Conservation (phyloP, 805 yeast genomes). For the Starmerella asiatica region DNA sequence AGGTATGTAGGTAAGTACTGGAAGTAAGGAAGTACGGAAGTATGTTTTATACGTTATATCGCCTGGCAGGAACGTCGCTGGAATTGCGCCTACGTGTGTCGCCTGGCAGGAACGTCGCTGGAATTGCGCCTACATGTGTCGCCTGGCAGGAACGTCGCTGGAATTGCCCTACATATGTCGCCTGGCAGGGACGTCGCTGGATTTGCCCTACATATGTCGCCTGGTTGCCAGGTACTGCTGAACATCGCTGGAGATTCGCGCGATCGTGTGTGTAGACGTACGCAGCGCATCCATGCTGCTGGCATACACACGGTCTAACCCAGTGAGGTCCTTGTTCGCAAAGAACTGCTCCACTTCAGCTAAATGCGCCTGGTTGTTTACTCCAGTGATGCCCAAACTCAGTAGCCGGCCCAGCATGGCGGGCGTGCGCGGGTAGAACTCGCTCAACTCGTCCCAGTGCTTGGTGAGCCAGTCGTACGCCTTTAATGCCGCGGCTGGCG, state of each 20-base stretch:
- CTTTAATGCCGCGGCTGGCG: slow-evolving; percentile 35
- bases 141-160: too few species aligned
- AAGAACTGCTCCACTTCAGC: slow-evolving; percentile 42
- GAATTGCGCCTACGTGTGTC: too few species aligned
- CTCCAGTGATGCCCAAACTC: slow-evolving; percentile 44
- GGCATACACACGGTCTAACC: slow-evolving; percentile 35
- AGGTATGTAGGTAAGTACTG: too few species aligned
- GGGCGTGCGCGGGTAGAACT: slow-evolving; percentile 65
- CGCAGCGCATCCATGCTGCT: background rate
- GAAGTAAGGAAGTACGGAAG: too few species aligned
- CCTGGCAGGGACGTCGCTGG: too few species aligned
- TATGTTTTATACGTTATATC: too few species aligned
- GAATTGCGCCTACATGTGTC: too few species aligned
- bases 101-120: too few species aligned
- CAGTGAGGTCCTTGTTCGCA: slow-evolving; percentile 34
- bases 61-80: too few species aligned
- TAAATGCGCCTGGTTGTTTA: slow-evolving; percentile 42
- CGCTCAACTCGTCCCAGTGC: slow-evolving; percentile 59
- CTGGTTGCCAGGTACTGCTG: background rate
- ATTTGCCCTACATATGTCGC: too few species aligned
- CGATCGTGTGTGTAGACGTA: background rate
- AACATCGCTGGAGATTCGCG: background rate
- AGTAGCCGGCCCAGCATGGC: slow-evolving; percentile 71
- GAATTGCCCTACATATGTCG: too few species aligned
- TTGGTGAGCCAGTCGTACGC: slow-evolving; percentile 59